phyloP scores from a whole-genome alignment of 805 yeast species.

The Metschnikowia gruessii region DNA sequence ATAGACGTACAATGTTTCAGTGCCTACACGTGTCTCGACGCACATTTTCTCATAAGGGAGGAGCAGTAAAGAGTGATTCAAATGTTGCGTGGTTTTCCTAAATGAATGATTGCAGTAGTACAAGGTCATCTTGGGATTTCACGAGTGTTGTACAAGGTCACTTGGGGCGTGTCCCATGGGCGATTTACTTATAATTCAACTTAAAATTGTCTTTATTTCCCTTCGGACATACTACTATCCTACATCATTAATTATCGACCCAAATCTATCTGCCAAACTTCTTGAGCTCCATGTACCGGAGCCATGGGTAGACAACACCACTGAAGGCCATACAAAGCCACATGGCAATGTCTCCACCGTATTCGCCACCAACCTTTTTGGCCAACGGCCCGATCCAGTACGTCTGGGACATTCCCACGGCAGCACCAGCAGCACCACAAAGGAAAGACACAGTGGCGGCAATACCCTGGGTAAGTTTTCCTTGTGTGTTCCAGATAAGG shows the following conservation, averaged over 20 bases:
- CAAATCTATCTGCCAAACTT: slow-evolving; percentile 30
- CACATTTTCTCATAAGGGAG: no score
- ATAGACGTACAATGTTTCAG: no score
- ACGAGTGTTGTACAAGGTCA: no score
- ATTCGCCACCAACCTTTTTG: slow-evolving; percentile 46
- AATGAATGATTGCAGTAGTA: no score
- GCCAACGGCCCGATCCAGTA: slow-evolving; percentile 83
- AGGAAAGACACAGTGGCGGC: slow-evolving; percentile 68
- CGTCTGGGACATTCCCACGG: slow-evolving; percentile 83
- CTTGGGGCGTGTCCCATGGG: no score
- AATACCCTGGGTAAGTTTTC: slow-evolving; percentile 60
- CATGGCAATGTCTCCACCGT: slow-evolving; percentile 80
- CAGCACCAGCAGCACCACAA: slow-evolving; percentile 77
- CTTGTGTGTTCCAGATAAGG: slow-evolving; percentile 60
- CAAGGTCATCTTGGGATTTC: no score
- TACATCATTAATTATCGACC: neutral
- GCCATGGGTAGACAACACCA: slow-evolving; percentile 57
- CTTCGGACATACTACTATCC: no score
- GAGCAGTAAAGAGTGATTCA: no score
- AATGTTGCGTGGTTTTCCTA: no score
- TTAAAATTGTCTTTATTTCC: no score
- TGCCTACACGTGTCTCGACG: no score
- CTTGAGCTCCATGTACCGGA: slow-evolving; percentile 65
- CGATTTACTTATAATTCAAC: no score
- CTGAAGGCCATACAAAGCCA: slow-evolving; percentile 74